Percentiles rank a stretch among this genome's conserved stretches.
Conservation (phyloP, 805 yeast species). For the Ogataea nitratoaversa region DNA sequence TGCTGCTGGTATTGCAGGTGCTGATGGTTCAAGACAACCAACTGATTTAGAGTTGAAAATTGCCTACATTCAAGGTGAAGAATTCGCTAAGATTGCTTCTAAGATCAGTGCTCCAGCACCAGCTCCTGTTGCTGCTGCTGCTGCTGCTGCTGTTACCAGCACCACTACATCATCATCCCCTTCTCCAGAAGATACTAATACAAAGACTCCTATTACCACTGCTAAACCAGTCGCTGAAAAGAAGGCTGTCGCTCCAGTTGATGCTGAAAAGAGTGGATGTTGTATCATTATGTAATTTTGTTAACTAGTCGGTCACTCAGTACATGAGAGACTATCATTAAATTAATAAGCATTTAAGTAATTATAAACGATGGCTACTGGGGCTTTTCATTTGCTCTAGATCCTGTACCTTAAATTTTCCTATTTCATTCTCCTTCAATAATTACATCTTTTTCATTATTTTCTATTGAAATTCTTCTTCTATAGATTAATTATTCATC, state of each 20-base stretch:
- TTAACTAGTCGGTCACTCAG: no score
- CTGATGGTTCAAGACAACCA: slow-evolving; percentile 74
- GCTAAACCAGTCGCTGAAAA: slow-evolving; percentile 4
- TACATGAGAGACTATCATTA: no score
- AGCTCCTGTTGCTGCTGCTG: slow-evolving; percentile 6
- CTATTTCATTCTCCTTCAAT: no score
- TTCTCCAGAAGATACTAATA: no score
- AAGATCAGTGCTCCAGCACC: slow-evolving; percentile 5
- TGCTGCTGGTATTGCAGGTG: slow-evolving; percentile 76
- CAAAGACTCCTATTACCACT: no score
- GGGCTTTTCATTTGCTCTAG: no score
- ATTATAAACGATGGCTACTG: no score
- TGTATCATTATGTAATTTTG: slow-evolving; percentile 30
- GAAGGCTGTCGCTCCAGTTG: slow-evolving; percentile 9
- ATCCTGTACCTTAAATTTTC: no score
- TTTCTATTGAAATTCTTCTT: neutral
- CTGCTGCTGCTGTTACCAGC: slow-evolving; percentile 9
- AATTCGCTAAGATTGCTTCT: slow-evolving; percentile 48
- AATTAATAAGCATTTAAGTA: no score
- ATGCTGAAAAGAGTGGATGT: slow-evolving; percentile 23
- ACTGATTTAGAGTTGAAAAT: slow-evolving; percentile 57
- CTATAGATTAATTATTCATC: neutral
- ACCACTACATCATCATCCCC: no score
- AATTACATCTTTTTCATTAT: no score
- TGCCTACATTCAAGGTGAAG: slow-evolving; percentile 65